These are phyloP conservation scores for Curvularia sp. DNA, from an alignment of 2,329 filamentous ascomycete species.

Conservation along the genomic window DNA sequence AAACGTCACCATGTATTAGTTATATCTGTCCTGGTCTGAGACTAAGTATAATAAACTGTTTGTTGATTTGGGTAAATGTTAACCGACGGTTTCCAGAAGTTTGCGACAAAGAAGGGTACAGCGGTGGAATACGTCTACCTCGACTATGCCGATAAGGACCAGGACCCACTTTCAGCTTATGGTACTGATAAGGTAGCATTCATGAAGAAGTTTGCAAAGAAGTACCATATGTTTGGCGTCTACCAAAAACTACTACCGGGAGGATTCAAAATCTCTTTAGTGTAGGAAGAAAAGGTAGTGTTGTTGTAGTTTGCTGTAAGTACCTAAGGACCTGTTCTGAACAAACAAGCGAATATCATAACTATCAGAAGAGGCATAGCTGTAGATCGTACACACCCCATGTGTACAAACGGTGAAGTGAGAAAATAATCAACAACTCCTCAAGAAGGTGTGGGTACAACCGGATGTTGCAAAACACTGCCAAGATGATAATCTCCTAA, in stretches of 20 bases:
- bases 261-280: neutral
- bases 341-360: too few relatives aligned
- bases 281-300: neutral
- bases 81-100: neutral
- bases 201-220: neutral
- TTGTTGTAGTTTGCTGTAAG: neutral
- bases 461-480: neutral
- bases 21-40: neutral
- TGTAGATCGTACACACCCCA: too few relatives aligned
- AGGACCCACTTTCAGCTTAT: neutral
- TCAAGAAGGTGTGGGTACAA: too few relatives aligned
- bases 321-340: neutral
- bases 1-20: too few relatives aligned
- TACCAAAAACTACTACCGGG: neutral
- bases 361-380: too few relatives aligned
- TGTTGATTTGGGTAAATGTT: neutral
- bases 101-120: neutral
- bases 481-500: constrained; percentile 10
- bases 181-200: neutral
- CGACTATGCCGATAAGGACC: neutral
- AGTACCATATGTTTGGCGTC: neutral
- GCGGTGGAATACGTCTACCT: neutral
- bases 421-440: too few relatives aligned
- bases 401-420: too few relatives aligned
- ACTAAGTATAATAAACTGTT: neutral